Evolutionary conservation across 352 stramenopile genomes (phyloP), one percentile per base, ranked within the genome.

Genomic region (Blastocystis hominis): DNA sequence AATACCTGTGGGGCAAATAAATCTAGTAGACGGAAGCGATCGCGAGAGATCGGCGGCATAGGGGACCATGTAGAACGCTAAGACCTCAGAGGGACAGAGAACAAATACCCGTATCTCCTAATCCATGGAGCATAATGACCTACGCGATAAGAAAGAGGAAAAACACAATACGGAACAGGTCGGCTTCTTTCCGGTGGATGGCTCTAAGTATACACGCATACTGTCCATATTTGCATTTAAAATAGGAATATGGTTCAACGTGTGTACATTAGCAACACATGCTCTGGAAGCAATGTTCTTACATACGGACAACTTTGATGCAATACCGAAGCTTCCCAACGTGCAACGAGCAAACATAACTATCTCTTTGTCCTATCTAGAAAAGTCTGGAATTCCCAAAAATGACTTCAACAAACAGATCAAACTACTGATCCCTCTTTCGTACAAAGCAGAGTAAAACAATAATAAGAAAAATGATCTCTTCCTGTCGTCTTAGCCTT

Each of bases 61-160:
- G 3, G 72, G 72, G n/a, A 64, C 72, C 72, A 84, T 84, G 44
- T 66, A 84, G 55, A 84, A 84, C 34, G 44, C 72, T 84, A 84
- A 17, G 40, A 54, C 34, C 7, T 44, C 30, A 46, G n/a, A n/a
- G 24, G 3, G 30, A 24, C 40, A 40, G 50, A 4, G 15, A 7
- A 20, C 13, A 3, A 15, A 6, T 84, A 54, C 72, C 72, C 17
- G 72, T 84, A 64, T 84, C 72, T n/a, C 72, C 72, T 15, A 84
- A 7, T 30, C 72, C 72, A 46, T 84, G 72, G 34, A 84, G 72
- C 72, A 84, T 84, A 66, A 84, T 84, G 15, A 84, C 54, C 72
- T 84, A 84, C 34, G 55, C 20, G 34, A 36, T 77, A 36, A 68
- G 53, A 84, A 84, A 24, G 2, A 84, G 7, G 50, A 30, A 13